Percentiles rank a stretch among this genome's conserved stretches.
Conservation (phyloP, 2,329 filamentous ascomycete genomes). For the Acrocalymma vagum region DNA sequence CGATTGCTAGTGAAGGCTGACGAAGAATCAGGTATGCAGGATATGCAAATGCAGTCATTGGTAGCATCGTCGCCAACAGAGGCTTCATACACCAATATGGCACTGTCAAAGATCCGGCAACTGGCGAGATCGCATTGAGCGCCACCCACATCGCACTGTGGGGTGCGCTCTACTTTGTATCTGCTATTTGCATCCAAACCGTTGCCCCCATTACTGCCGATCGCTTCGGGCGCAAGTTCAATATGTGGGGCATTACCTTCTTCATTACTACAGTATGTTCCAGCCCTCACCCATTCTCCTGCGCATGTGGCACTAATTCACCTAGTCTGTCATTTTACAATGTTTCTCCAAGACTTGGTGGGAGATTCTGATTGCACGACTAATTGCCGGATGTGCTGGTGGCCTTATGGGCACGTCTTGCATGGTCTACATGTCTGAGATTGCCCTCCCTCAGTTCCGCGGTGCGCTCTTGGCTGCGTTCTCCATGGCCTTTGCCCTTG, state of each 20-base stretch:
- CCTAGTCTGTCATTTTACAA: constrained; percentile 12
- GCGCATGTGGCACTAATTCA: constrained; percentile 1
- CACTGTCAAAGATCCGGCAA: constrained; percentile 10
- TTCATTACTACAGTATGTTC: constrained; percentile 8
- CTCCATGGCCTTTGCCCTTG: constrained; percentile 13
- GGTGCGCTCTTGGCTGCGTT: constrained; percentile 9
- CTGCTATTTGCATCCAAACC: constrained; percentile 4
- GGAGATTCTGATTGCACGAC: constrained; percentile 9
- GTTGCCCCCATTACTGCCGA: constrained; percentile 10
- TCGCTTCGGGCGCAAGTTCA: constrained; percentile 13
- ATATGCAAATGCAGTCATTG: constrained; percentile 14
- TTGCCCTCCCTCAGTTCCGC: constrained; percentile 12
- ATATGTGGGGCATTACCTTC: constrained; percentile 12
- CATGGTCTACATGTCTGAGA: constrained; percentile 16
- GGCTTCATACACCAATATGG: constrained; percentile 14
- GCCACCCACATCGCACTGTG: constrained; percentile 12
- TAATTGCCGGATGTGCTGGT: constrained; percentile 9
- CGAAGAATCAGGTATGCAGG: constrained; percentile 10
- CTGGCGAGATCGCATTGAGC: constrained; percentile 8
- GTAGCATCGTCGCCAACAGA: constrained; percentile 12
- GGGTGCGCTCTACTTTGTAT: constrained; percentile 11
- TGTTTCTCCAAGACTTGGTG: constrained; percentile 14
- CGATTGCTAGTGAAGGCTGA: no score
- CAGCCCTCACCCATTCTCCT: no score
- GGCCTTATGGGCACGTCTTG: constrained; percentile 12